Percentiles rank a stretch among this genome's conserved stretches.
phyloP scores from a whole-genome alignment of 495 filamentous ascomycete species.

The Daldinia caldariorum region DNA sequence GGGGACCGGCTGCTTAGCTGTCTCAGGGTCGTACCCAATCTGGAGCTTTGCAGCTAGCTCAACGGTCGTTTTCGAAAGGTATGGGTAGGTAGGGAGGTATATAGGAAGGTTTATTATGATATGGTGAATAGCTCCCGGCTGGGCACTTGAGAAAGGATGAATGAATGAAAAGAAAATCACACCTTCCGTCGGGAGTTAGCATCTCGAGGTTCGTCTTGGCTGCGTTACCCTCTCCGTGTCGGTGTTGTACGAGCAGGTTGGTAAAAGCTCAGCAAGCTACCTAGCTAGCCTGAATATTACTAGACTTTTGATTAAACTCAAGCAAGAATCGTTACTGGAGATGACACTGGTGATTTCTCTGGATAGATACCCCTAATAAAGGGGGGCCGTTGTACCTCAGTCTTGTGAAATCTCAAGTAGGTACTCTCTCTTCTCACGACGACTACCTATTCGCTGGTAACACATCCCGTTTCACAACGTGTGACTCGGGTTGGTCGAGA shows the following conservation, averaged over 20 bases:
- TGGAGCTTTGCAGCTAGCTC: slow-evolving; percentile 8
- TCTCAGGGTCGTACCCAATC: slow-evolving; percentile 4
- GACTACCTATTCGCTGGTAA: slow-evolving; percentile 37
- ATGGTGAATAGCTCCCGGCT: neutral
- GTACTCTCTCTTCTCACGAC: slow-evolving; percentile 11
- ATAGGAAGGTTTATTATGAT: neutral
- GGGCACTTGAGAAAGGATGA: neutral
- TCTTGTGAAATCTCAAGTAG: slow-evolving; percentile 1
- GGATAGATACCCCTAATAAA: neutral
- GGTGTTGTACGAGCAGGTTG: too few species aligned
- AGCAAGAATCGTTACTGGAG: slow-evolving; percentile 9
- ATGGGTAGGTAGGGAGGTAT: neutral
- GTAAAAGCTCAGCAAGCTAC: too few species aligned
- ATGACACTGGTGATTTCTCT: neutral
- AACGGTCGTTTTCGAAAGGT: too few species aligned
- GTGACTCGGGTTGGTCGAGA: slow-evolving; percentile 31
- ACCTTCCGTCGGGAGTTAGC: slow-evolving; percentile 41
- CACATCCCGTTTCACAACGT: slow-evolving; percentile 21
- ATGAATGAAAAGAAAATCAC: slow-evolving; percentile 18
- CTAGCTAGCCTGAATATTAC: too few species aligned
- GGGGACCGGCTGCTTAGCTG: neutral
- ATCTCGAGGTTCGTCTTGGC: slow-evolving; percentile 28
- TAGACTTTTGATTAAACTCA: neutral
- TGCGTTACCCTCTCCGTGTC: neutral
- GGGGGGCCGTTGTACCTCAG: too few species aligned